Conservation (phyloP, 2,329 filamentous ascomycete species). For the Talaromyces amestolkiae region DNA sequence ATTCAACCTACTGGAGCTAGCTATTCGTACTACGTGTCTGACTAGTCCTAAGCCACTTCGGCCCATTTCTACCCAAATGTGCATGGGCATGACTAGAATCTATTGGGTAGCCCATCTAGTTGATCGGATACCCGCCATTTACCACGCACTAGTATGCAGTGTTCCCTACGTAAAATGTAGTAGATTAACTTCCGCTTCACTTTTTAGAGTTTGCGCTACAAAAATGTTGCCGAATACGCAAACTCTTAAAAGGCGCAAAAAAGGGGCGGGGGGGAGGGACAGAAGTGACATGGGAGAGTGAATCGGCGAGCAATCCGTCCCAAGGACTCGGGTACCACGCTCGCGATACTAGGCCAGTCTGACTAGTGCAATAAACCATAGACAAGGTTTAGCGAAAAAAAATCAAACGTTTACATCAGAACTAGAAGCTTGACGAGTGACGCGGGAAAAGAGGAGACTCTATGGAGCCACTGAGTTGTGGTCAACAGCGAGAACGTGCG, state of each 20-base stretch:
- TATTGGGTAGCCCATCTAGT: not conserved
- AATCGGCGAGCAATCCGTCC: no score
- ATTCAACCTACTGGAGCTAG: no score
- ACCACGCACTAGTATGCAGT: slow-evolving; percentile 4
- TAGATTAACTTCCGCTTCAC: no score
- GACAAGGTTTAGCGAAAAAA: no score
- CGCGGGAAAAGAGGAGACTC: slow-evolving; percentile 3
- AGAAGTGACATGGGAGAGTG: no score
- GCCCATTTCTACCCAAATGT: not conserved
- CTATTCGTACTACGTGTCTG: not conserved
- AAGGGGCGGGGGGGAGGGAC: no score
- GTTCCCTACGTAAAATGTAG: no score
- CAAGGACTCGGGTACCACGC: no score
- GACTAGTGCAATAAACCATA: no score
- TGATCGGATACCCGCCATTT: slow-evolving; percentile 5
- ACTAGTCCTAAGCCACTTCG: slow-evolving; percentile 3
- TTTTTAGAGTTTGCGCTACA: no score
- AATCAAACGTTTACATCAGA: slow-evolving; percentile 6
- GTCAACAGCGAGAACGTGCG: not conserved
- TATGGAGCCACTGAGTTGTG: not conserved
- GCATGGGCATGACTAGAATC: slow-evolving; percentile 4
- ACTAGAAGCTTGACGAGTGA: not conserved
- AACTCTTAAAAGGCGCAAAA: no score
- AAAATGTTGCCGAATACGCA: no score
- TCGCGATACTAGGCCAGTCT: not conserved